Base-by-base conservation (phyloP, 352 stramenopile species). In the Globisporangium lucens region DNA sequence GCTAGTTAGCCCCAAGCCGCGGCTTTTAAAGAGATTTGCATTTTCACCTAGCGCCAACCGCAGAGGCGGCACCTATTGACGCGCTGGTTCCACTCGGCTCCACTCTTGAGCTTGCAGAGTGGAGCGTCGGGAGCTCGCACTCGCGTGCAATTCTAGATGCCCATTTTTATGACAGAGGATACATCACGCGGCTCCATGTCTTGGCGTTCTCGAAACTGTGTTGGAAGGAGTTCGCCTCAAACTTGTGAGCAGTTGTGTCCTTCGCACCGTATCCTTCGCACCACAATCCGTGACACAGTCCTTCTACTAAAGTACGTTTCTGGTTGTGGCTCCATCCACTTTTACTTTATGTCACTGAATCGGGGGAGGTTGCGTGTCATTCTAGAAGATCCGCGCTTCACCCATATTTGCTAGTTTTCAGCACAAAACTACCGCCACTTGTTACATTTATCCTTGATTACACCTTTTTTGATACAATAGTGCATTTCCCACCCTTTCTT, bases 351-450 rank as follows among this genome's bases (percentile, higher is more conserved):
- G 47, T 29, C 47, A 55, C 47, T 55, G n/a, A 55, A 55, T 3
- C 9, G 47, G 47, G 47, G 20, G 10, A 15, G 15, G 7, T 13
- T 55, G 47, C 47, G 12, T 57, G 52, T 57, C 52, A 57, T 57
- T 57, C 52, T 57, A 57, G 52, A 57, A 57, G 52, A 57, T 57
- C 52, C 52, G 3, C 15, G n/a, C 13, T 27, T 2, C 47, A 55
- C 47, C 47, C 47, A 29, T n/a, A 27, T 29, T 29, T 2, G 47
- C 8, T 3, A 27, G 15, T 55, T 29, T 55, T 24, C 7, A 15
- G 3, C 9, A 12, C 3, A 27, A 57, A 57, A 12, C 5, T 4
- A 36, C 52, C 24, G 3, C 27, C 9, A 13, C 10, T 57, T 22
- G 12, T 15, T 8, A 36, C 2, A 0, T 22, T 29, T 29, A 12